These are phyloP conservation scores for Hebeloma cylindrosporum DNA, from an alignment of 768 basidiomycete genomes.

Conservation along the genomic window DNA sequence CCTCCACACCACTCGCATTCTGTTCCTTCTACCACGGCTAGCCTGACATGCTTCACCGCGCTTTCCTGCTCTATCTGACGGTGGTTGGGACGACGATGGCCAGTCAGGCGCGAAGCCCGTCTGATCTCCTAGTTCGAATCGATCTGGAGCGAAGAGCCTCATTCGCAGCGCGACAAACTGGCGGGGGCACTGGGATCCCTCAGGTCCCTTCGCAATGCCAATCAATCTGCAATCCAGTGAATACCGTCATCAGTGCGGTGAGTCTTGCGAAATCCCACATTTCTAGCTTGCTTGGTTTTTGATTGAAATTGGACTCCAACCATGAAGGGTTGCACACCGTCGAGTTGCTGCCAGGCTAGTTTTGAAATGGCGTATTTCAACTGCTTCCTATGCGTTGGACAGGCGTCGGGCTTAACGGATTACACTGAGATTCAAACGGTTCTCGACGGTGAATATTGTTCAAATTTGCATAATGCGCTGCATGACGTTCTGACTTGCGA, in stretches of 20 bases:
- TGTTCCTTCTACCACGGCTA: too few species aligned
- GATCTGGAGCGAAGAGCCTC: too few species aligned
- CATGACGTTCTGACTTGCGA: constrained; percentile 32
- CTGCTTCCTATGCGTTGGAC: constrained; percentile 42
- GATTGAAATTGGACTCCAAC: background rate
- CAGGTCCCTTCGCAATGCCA: constrained; percentile 33
- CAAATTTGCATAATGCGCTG: constrained; percentile 26
- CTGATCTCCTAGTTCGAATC: background rate
- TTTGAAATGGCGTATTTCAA: constrained; percentile 42
- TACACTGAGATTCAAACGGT: constrained; percentile 30
- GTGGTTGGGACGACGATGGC: too few species aligned
- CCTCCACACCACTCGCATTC: too few species aligned
- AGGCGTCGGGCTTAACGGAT: constrained; percentile 27
- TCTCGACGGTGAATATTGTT: constrained; percentile 34
- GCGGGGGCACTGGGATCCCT: constrained; percentile 6
- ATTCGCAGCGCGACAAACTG: constrained; percentile 22
- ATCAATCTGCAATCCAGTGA: constrained; percentile 31
- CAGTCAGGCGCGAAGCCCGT: too few species aligned
- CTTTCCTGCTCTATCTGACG: too few species aligned
- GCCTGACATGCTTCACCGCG: too few species aligned
- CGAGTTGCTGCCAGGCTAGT: constrained; percentile 37
- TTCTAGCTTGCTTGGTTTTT: background rate
- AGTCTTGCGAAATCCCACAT: background rate
- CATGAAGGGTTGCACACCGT: constrained; percentile 27
- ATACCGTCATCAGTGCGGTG: constrained; percentile 20